Conservation (phyloP, 139 green algal genomes). For the Gonium pectorale region DNA sequence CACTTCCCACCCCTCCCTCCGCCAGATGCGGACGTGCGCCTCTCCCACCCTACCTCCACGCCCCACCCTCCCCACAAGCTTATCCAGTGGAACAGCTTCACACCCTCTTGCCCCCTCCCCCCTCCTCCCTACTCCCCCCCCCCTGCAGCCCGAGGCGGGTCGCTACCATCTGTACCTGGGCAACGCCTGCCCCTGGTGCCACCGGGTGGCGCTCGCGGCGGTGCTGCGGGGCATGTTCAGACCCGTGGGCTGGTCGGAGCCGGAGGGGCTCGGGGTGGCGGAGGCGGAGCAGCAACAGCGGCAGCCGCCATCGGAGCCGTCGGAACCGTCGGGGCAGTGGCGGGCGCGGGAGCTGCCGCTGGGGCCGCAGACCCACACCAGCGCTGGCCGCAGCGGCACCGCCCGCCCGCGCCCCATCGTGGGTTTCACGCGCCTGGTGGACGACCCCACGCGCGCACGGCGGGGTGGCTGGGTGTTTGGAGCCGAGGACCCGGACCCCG, state of each 20-base stretch:
- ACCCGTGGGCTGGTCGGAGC: no score
- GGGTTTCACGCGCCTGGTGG: constrained; percentile 48
- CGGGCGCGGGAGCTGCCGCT: not conserved
- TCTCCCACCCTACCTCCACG: not conserved
- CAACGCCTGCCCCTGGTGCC: constrained; percentile 98
- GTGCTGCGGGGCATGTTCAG: constrained; percentile 75
- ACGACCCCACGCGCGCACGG: constrained; percentile 81
- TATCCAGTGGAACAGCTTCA: no score
- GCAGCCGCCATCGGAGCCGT: not conserved
- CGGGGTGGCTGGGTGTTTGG: constrained; percentile 65
- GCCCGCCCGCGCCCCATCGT: not conserved
- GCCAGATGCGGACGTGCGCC: no score
- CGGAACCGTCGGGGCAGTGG: not conserved
- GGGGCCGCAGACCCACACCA: no score
- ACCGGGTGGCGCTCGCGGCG: constrained; percentile 85
- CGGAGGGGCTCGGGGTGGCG: no score
- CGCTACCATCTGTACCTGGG: constrained; percentile 92
- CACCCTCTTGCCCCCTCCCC: not conserved
- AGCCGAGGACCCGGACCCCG: constrained; percentile 50
- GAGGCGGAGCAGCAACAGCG: not conserved
- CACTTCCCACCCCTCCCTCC: not conserved
- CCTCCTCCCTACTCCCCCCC: not conserved
- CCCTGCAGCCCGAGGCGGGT: constrained; percentile 63
- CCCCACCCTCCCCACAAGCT: not conserved
- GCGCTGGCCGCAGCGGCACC: no score